Percentiles rank a stretch among this genome's conserved stretches.
These are phyloP conservation scores for Rubus idaeus DNA, from an alignment of 306 rosid species.

Conservation along the genomic window DNA sequence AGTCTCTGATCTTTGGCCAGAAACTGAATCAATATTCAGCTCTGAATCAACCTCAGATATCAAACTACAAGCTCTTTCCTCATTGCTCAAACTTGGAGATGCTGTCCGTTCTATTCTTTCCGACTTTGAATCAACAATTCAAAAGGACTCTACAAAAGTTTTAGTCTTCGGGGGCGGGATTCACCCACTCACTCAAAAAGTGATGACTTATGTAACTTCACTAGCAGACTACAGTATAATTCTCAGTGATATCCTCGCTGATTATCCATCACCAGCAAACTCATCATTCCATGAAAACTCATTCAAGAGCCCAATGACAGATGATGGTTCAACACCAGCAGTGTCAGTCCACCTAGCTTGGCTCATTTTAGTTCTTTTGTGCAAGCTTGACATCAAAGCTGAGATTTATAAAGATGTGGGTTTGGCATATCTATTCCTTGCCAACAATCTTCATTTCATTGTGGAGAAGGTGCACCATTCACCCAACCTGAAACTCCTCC, in stretches of 20 bases:
- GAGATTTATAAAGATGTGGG: conserved; percentile 46
- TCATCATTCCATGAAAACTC: conserved; percentile 21
- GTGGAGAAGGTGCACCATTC: conserved; percentile 37
- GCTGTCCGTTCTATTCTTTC: conserved; percentile 34
- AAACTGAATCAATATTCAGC: conserved; percentile 37
- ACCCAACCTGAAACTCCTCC: conserved; percentile 31
- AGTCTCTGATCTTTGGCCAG: conserved; percentile 41
- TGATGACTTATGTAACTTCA: conserved; percentile 38
- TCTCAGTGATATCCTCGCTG: conserved; percentile 38
- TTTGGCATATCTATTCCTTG: conserved; percentile 47
- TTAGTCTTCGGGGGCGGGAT: conserved; percentile 38
- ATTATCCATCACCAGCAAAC: conserved; percentile 28
- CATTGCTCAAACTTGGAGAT: conserved; percentile 35
- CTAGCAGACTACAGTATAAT: conserved; percentile 32
- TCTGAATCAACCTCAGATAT: conserved; percentile 35
- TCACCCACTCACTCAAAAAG: conserved; percentile 45
- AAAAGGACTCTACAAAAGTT: conserved; percentile 38
- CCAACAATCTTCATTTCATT: conserved; percentile 49
- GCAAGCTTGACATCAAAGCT: conserved; percentile 54
- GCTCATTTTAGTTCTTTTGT: conserved; percentile 49
- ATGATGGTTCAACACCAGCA: conserved; percentile 25
- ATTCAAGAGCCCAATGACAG: conserved; percentile 21
- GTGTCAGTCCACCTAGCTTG: conserved; percentile 43
- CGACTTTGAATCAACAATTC: conserved; percentile 37
- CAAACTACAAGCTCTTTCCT: conserved; percentile 37